Percentiles rank a stretch among this genome's conserved stretches.
phyloP scores from a whole-genome alignment of 345 rosid genomes.

The Aegle marmelos region DNA sequence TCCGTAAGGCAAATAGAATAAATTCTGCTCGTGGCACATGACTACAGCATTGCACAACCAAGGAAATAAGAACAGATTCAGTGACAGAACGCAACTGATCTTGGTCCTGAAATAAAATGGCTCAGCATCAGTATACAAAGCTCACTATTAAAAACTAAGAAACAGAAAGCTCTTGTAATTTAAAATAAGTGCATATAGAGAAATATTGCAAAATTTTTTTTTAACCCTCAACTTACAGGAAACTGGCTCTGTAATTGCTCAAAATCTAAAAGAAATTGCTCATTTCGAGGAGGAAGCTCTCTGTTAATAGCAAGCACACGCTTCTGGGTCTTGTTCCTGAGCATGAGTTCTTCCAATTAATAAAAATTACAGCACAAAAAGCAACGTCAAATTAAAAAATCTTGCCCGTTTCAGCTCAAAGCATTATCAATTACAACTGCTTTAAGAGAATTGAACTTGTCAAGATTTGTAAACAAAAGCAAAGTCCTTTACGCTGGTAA shows the following conservation, averaged over 20 bases:
- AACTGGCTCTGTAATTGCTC: slow-evolving; percentile 80
- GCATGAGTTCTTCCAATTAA: neutral
- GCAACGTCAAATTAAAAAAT: neutral
- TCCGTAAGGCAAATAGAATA: slow-evolving; percentile 83
- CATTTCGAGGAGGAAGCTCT: slow-evolving; percentile 89
- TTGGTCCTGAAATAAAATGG: slow-evolving; percentile 57
- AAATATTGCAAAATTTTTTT: neutral
- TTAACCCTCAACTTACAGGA: slow-evolving; percentile 39
- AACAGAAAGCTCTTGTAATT: neutral
- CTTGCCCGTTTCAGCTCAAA: neutral
- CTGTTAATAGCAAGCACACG: slow-evolving; percentile 79
- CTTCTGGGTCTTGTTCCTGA: slow-evolving; percentile 86
- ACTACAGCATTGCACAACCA: slow-evolving; percentile 72
- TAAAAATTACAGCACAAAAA: neutral
- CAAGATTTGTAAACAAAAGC: neutral
- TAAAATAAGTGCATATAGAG: neutral
- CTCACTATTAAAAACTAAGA: neutral
- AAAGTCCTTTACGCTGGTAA: neutral
- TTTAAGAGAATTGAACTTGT: neutral
- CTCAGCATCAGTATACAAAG: slow-evolving; percentile 11
- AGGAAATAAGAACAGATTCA: slow-evolving; percentile 72
- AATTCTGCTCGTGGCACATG: slow-evolving; percentile 94
- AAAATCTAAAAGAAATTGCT: slow-evolving; percentile 82
- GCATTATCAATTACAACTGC: neutral
- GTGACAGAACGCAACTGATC: slow-evolving; percentile 80